These are phyloP conservation scores for Pseudocercospora pini-densiflorae DNA, from an alignment of 2,329 filamentous ascomycete species.

Conservation along the genomic window DNA sequence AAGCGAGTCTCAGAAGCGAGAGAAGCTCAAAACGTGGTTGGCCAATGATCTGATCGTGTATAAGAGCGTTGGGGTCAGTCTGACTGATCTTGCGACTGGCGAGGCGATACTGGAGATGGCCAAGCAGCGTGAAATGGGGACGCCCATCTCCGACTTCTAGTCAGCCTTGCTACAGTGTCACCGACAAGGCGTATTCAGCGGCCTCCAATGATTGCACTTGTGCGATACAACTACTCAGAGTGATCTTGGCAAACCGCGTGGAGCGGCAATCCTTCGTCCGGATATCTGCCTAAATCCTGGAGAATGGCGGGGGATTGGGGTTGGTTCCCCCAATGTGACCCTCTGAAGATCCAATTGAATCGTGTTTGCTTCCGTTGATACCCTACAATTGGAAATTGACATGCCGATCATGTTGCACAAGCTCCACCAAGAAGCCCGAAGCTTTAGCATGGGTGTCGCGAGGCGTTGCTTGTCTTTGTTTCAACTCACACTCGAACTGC, in stretches of 20 bases:
- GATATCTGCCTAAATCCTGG: background rate
- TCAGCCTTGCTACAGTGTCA: background rate
- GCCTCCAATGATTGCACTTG: background rate
- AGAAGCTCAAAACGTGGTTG: constrained; percentile 29
- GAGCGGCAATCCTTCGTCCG: background rate
- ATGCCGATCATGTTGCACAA: background rate
- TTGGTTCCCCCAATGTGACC: background rate
- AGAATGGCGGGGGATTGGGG: background rate
- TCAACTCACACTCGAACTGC: background rate
- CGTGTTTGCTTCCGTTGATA: background rate
- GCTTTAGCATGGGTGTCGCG: background rate
- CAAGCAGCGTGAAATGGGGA: constrained; percentile 17
- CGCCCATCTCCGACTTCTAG: constrained; percentile 18
- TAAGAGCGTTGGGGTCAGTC: constrained; percentile 57
- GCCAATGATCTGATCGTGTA: constrained; percentile 50
- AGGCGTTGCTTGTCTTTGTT: background rate
- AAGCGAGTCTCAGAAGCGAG: constrained; percentile 11
- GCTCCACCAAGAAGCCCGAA: background rate
- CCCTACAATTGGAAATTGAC: background rate
- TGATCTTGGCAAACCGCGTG: background rate
- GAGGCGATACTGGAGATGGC: constrained; percentile 24
- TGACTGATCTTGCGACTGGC: constrained; percentile 52
- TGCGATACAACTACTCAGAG: background rate
- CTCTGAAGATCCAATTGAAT: background rate
- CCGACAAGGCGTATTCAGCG: background rate